A percentile compares a stretch with the other conserved stretches of the same genome.
phyloP scores from a whole-genome alignment of 2,329 filamentous ascomycete genomes.

The Zasmidium angulare region DNA sequence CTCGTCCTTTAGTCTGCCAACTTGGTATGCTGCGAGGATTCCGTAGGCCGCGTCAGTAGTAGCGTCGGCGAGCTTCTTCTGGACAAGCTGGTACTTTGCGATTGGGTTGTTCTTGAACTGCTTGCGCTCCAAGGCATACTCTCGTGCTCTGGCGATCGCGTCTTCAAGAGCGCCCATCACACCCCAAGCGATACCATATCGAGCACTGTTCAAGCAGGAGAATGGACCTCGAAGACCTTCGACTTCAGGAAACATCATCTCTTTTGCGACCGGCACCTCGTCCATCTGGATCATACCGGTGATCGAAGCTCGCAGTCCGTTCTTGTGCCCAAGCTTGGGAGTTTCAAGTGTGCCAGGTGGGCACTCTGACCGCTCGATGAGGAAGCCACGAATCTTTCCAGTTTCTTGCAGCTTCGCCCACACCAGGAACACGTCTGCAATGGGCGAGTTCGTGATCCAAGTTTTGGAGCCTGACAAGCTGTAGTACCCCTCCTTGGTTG shows the following conservation, averaged over 20 bases:
- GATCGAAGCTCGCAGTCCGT: conserved; percentile 84
- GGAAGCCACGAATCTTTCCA: conserved; percentile 90
- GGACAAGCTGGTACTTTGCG: conserved; percentile 92
- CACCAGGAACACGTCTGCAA: conserved; percentile 78
- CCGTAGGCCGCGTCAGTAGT: conserved; percentile 88
- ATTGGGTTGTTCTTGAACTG: conserved; percentile 96
- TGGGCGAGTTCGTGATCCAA: conserved; percentile 94
- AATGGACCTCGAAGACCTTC: conserved; percentile 89
- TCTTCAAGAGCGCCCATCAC: conserved; percentile 94
- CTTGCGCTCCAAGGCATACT: conserved; percentile 87
- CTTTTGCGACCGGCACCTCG: conserved; percentile 79
- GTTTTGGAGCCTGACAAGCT: conserved; percentile 81
- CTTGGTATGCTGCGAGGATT: conserved; percentile 84
- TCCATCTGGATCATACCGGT: conserved; percentile 99
- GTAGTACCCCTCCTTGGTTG: conserved; percentile 78
- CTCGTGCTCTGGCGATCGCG: conserved; percentile 74
- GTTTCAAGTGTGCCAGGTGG: conserved; percentile 88
- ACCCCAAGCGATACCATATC: conserved; percentile 91
- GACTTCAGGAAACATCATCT: conserved; percentile 90
- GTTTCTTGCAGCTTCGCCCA: conserved; percentile 93
- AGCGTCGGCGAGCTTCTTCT: conserved; percentile 96
- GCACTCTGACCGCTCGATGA: conserved; percentile 81
- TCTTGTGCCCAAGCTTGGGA: conserved; percentile 92
- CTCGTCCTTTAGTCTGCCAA: conserved; percentile 88
- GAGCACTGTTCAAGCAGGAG: conserved; percentile 87